Conservation (phyloP, 768 basidiomycete genomes). For the Russula vinacea region DNA sequence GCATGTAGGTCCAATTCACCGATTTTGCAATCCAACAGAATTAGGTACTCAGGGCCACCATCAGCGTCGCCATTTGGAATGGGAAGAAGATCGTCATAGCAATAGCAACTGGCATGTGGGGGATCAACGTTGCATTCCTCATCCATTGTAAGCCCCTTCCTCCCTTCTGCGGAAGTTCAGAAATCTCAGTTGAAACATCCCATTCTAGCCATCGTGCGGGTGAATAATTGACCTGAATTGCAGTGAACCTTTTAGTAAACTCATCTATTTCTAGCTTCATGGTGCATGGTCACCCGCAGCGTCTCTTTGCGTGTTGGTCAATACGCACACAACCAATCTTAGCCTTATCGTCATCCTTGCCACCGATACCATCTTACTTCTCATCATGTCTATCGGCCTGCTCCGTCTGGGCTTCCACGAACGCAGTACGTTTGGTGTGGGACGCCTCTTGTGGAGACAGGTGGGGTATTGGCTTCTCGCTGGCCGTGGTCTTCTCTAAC, state of each 20-base stretch:
- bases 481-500: not conserved
- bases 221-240: not conserved
- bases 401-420: not conserved
- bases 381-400: not conserved
- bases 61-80: slow-evolving; percentile 4
- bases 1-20: not conserved
- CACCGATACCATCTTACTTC: not conserved
- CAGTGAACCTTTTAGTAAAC: not conserved
- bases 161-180: not conserved
- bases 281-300: not conserved
- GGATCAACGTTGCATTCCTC: not conserved
- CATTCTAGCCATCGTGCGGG: not conserved
- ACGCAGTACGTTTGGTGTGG: not conserved
- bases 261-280: not conserved
- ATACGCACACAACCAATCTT: not conserved
- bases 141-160: not conserved
- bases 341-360: not conserved
- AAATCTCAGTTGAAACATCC: not conserved
- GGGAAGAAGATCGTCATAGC: not conserved
- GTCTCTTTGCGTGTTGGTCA: not conserved
- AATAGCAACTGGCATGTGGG: slow-evolving; percentile 1
- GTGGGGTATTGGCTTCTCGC: not conserved
- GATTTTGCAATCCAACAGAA: not conserved
- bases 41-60: not conserved
- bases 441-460: slow-evolving; percentile 5